A percentile compares a stretch with the other conserved stretches of the same genome.
Conservation (phyloP, 306 rosid species). For the Gillenia trifoliata region DNA sequence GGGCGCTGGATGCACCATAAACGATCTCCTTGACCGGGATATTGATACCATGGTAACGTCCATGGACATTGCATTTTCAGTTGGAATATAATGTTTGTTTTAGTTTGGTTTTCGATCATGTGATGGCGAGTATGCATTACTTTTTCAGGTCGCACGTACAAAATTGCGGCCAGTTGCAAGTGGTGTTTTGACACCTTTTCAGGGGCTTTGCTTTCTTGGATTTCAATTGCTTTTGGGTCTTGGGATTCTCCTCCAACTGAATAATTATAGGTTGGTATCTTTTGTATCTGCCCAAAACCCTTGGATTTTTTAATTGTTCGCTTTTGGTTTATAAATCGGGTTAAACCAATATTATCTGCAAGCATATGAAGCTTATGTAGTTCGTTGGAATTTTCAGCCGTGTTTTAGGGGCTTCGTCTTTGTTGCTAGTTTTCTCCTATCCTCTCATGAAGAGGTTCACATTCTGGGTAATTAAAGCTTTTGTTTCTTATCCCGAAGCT, state of each 20-base stretch:
- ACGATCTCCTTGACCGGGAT: conserved; percentile 82
- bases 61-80: not conserved
- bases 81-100: not conserved
- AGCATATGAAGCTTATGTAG: not conserved
- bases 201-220: conserved; percentile 84
- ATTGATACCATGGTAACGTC: conserved; percentile 63
- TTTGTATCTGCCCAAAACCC: not conserved
- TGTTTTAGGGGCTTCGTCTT: conserved; percentile 80
- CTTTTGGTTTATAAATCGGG: not conserved
- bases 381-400: conserved; percentile 43
- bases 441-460: conserved; percentile 97
- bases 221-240: conserved; percentile 85
- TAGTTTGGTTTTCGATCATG: not conserved
- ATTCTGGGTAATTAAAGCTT: conserved; percentile 61
- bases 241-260: conserved; percentile 78
- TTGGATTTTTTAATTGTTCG: not conserved
- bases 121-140: not conserved
- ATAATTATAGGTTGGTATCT: conserved; percentile 67
- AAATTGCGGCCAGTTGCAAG: conserved; percentile 86
- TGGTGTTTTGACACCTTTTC: conserved; percentile 79
- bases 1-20: conserved; percentile 85
- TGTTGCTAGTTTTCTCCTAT: conserved; percentile 85
- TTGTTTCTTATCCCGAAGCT: conserved; percentile 7
- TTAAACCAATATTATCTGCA: not conserved
- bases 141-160: conserved; percentile 84